phyloP scores from a whole-genome alignment of 2,329 filamentous ascomycete genomes.

The Claviceps fusiformis region DNA sequence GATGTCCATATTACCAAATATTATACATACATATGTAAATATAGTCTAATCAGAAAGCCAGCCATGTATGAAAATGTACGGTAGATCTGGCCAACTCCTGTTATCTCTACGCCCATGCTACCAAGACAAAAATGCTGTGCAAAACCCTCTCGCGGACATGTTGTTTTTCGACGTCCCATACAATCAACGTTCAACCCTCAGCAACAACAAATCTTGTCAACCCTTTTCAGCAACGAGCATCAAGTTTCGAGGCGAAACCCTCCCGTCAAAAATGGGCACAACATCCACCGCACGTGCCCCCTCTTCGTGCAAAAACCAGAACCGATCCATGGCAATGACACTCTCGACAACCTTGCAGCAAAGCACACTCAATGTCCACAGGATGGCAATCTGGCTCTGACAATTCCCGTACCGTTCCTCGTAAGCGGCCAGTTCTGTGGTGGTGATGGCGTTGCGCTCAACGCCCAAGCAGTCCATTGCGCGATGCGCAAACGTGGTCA shows the following conservation, averaged over 20 bases:
- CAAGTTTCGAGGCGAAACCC: conserved; percentile 14
- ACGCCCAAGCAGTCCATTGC: conserved; percentile 14
- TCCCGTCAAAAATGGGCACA: conserved; percentile 15
- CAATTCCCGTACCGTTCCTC: conserved; percentile 11
- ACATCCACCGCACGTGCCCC: conserved; percentile 12
- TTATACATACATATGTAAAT: too few species aligned
- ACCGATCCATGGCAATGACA: conserved; percentile 18
- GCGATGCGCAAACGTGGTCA: conserved; percentile 13
- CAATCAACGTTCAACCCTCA: too few species aligned
- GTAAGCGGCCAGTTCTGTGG: conserved; percentile 12
- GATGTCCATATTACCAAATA: too few species aligned
- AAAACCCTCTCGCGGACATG: too few species aligned
- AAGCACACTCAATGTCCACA: conserved; percentile 19
- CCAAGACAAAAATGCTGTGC: too few species aligned
- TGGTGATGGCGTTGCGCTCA: conserved; percentile 6
- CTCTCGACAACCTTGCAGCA: conserved; percentile 21
- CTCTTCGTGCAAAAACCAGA: conserved; percentile 16
- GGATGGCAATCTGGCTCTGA: conserved; percentile 16
- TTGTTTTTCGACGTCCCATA: too few species aligned
- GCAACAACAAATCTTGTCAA: not conserved
- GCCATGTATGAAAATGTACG: too few species aligned
- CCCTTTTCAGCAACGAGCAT: conserved; percentile 9
- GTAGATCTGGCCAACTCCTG: too few species aligned
- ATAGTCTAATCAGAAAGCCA: too few species aligned
- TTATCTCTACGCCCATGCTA: too few species aligned